Conservation (phyloP, 2,329 filamentous ascomycete genomes). For the Aspergillus piperis region DNA sequence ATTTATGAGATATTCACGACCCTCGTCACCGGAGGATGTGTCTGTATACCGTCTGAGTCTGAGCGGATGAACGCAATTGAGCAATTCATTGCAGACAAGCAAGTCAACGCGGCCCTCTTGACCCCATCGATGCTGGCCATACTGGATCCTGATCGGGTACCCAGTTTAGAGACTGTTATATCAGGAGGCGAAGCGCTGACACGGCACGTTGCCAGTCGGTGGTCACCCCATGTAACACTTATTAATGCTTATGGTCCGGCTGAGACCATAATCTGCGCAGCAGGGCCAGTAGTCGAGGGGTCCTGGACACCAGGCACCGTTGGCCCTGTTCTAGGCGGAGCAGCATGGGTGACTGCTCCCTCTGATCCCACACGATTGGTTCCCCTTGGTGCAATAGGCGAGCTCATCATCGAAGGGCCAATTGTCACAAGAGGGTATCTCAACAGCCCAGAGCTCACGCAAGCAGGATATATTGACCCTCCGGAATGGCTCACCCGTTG, state of each 20-base stretch:
- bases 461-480: conserved; percentile 52
- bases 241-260: conserved; percentile 41
- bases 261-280: background rate
- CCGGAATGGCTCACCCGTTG: background rate
- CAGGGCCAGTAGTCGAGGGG: too few species aligned
- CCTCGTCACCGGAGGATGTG: conserved; percentile 18
- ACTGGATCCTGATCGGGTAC: background rate
- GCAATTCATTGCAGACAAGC: conserved; percentile 39
- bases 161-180: background rate
- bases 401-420: conserved; percentile 36
- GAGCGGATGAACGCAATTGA: conserved; percentile 49
- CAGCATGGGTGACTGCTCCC: conserved; percentile 33
- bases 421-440: conserved; percentile 61
- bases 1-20: conserved; percentile 26
- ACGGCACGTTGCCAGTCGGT: background rate
- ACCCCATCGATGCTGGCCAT: conserved; percentile 11
- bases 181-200: conserved; percentile 11
- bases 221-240: background rate
- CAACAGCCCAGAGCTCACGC: conserved; percentile 56
- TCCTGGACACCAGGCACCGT: too few species aligned
- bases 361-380: conserved; percentile 46
- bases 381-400: conserved; percentile 54
- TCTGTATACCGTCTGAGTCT: conserved; percentile 51
- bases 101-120: conserved; percentile 6
- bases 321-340: background rate